Evolutionary conservation across 1,284 basidiomycete genomes (phyloP).

Genomic region (Xerocomus amazonicus): DNA sequence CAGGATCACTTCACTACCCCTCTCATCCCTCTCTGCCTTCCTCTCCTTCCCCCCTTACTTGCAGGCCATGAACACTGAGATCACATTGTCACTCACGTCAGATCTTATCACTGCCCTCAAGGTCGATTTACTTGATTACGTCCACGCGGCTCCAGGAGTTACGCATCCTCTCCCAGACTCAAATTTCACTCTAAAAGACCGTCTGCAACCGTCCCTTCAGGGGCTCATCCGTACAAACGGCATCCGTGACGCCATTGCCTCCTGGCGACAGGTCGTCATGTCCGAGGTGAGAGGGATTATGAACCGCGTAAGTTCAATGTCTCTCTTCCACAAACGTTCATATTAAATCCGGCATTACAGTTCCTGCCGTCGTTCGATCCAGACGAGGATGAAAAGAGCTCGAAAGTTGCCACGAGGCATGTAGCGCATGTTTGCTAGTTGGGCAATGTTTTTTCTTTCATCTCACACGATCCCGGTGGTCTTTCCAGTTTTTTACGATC

Average conservation of each 20-base stretch:
- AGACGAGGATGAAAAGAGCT: conserved; percentile 47
- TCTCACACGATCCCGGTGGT: conserved; percentile 35
- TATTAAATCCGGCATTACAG: conserved; percentile 33
- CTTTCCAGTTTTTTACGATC: conserved; percentile 59
- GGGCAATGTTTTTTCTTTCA: background rate
- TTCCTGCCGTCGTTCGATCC: conserved; percentile 56
- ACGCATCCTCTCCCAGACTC: conserved; percentile 33
- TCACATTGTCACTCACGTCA: conserved; percentile 72
- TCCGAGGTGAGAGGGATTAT: conserved; percentile 62
- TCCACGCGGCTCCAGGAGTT: conserved; percentile 31
- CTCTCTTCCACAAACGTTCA: conserved; percentile 10
- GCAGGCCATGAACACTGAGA: conserved; percentile 61
- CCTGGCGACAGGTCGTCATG: conserved; percentile 79
- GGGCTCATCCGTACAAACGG: conserved; percentile 76
- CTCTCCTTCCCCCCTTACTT: conserved; percentile 67
- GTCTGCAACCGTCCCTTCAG: conserved; percentile 67
- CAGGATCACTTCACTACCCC: conserved; percentile 36
- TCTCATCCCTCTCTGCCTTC: conserved; percentile 70
- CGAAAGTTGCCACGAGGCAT: conserved; percentile 36
- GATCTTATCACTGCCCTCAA: conserved; percentile 74
- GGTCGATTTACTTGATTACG: conserved; percentile 60
- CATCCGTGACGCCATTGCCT: conserved; percentile 62
- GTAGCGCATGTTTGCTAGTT: conserved; percentile 11
- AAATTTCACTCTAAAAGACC: conserved; percentile 49
- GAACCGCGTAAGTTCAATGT: conserved; percentile 44